Evolutionary conservation across 2,329 filamentous ascomycete genomes (phyloP).

Genomic region (Trichoderma guizhouense): DNA sequence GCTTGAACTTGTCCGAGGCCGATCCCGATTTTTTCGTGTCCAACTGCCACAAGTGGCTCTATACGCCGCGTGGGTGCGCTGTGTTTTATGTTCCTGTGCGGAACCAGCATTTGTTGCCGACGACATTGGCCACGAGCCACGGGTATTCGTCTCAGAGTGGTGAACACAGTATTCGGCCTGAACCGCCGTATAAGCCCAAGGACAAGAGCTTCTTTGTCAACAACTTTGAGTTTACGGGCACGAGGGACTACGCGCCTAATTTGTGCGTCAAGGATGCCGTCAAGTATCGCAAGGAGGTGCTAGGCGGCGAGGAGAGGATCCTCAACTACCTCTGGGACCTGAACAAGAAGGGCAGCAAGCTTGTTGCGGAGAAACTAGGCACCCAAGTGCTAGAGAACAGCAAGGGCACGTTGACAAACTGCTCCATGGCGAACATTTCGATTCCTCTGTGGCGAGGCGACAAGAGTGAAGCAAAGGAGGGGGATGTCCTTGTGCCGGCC

Average conservation of each 20-base stretch:
- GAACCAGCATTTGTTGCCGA: constrained; percentile 72
- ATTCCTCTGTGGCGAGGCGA: constrained; percentile 56
- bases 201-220: constrained; percentile 59
- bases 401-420: constrained; percentile 58
- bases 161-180: constrained; percentile 20
- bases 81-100: constrained; percentile 73
- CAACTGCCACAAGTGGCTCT: constrained; percentile 92
- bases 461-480: constrained; percentile 27
- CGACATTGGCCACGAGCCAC: constrained; percentile 75
- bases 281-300: constrained; percentile 62
- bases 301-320: constrained; percentile 73
- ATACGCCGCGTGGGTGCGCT: constrained; percentile 74
- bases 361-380: constrained; percentile 59
- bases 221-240: constrained; percentile 76
- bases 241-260: constrained; percentile 68
- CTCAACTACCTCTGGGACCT: constrained; percentile 60
- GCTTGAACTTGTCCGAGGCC: constrained; percentile 61
- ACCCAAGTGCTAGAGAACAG: constrained; percentile 71
- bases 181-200: constrained; percentile 33
- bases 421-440: constrained; percentile 69
- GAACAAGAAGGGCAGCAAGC: constrained; percentile 59
- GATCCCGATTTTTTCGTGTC: constrained; percentile 83
- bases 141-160: constrained; percentile 58
- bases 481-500: constrained; percentile 29
- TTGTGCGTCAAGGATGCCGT: constrained; percentile 70